phyloP scores from a whole-genome alignment of 208 protist genomes.

The Acanthamoeba royreba region DNA sequence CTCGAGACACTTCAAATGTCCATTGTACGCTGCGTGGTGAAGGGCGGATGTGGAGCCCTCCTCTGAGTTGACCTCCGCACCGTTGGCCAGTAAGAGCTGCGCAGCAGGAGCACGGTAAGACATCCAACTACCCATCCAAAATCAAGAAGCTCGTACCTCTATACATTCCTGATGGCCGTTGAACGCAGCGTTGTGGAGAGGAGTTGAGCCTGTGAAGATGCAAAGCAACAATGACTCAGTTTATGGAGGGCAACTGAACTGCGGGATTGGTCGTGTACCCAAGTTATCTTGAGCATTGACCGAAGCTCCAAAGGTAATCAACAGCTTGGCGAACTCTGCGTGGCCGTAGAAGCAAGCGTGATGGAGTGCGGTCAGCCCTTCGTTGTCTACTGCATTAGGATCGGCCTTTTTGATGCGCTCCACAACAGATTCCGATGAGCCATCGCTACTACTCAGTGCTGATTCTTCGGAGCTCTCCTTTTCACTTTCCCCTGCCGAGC shows the following conservation, averaged over 20 bases:
- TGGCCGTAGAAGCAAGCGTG: conserved; percentile 17
- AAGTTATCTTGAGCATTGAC: neutral
- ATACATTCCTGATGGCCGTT: conserved; percentile 22
- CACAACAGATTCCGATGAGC: neutral
- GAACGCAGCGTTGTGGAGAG: conserved; percentile 38
- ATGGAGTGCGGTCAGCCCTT: conserved; percentile 7
- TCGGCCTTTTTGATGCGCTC: neutral
- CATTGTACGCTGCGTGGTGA: conserved; percentile 14
- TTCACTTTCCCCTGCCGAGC: neutral
- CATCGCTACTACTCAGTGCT: neutral
- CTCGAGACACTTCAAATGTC: neutral
- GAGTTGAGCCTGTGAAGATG: neutral
- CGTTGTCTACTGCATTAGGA: neutral
- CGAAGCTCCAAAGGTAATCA: neutral
- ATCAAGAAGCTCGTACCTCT: too few relatives aligned
- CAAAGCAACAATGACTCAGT: neutral
- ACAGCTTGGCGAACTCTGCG: neutral
- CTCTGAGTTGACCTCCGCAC: neutral
- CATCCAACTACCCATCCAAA: too few relatives aligned
- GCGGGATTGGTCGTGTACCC: neutral
- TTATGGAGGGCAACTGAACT: neutral
- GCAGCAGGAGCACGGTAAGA: too few relatives aligned
- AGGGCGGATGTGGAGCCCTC: neutral
- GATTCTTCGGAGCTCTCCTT: neutral
- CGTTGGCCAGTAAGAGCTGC: neutral